These are phyloP conservation scores for Kodamaea sp. DNA, from an alignment of 1,139 yeast species.

Conservation along the genomic window DNA sequence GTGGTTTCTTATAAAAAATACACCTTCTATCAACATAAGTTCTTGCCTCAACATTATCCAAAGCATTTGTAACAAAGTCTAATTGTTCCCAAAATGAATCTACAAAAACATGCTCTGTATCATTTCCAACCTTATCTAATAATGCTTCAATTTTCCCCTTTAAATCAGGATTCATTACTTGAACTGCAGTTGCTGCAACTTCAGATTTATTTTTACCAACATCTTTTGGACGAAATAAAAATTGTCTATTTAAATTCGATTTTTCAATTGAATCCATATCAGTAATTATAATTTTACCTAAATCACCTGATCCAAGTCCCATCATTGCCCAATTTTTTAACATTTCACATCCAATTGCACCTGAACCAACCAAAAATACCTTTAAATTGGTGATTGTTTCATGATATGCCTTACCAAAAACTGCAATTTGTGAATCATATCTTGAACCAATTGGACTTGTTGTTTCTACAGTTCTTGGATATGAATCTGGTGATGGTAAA, in stretches of 20 bases:
- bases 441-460: conserved; percentile 76
- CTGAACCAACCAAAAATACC: conserved; percentile 93
- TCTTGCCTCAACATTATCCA: conserved; percentile 97
- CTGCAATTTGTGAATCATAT: conserved; percentile 92
- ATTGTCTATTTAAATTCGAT: conserved; percentile 93
- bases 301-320: conserved; percentile 90
- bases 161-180: conserved; percentile 80
- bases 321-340: conserved; percentile 96
- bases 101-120: conserved; percentile 82
- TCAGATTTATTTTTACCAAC: conserved; percentile 91
- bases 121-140: conserved; percentile 89
- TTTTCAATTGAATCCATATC: conserved; percentile 96
- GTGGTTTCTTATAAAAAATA: conserved; percentile 85
- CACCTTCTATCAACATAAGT: conserved; percentile 97
- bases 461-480: conserved; percentile 63
- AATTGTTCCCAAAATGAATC: conserved; percentile 82
- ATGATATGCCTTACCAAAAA: conserved; percentile 79
- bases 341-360: conserved; percentile 99
- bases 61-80: conserved; percentile 91
- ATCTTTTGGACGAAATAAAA: conserved; percentile 88
- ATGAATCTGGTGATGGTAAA: conserved; percentile 58
- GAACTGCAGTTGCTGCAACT: conserved; percentile 84
- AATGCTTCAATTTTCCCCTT: conserved; percentile 70
- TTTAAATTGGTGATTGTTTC: conserved; percentile 68
- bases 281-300: conserved; percentile 80